These are phyloP conservation scores for Magnaporthales sp. DNA, from an alignment of 2,329 filamentous ascomycete genomes.

Conservation along the genomic window DNA sequence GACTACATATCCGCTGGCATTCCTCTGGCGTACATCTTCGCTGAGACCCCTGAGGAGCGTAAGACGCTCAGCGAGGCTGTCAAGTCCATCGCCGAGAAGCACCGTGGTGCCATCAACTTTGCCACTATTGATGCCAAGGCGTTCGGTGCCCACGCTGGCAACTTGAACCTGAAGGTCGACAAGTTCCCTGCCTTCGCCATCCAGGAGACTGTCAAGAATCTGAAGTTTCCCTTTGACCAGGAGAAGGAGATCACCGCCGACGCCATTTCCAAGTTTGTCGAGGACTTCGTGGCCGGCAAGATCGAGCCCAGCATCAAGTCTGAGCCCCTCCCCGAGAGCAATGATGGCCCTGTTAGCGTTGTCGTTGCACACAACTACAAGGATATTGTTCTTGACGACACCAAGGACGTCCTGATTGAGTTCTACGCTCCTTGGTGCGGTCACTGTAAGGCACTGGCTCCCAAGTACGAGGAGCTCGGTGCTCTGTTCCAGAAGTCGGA, in stretches of 20 bases:
- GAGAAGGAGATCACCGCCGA: constrained; percentile 65
- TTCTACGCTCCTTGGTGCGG: constrained; percentile 99
- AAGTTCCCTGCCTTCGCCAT: constrained; percentile 97
- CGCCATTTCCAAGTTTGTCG: constrained; percentile 71
- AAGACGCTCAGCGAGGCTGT: constrained; percentile 66
- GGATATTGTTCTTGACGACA: constrained; percentile 80
- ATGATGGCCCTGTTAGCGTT: constrained; percentile 80
- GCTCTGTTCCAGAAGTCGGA: constrained; percentile 67
- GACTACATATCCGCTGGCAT: constrained; percentile 89
- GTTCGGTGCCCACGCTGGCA: constrained; percentile 89
- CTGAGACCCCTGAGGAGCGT: constrained; percentile 86
- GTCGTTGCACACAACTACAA: constrained; percentile 94
- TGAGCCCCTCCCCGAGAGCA: constrained; percentile 87
- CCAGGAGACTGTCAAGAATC: constrained; percentile 90
- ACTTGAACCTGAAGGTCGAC: constrained; percentile 93
- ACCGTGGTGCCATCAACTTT: constrained; percentile 94
- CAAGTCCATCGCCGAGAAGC: constrained; percentile 81
- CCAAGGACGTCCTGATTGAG: constrained; percentile 95
- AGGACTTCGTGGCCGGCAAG: constrained; percentile 80
- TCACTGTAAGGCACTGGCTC: constrained; percentile 97
- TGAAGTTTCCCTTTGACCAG: constrained; percentile 93
- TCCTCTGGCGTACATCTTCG: constrained; percentile 95
- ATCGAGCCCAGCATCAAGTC: constrained; percentile 96
- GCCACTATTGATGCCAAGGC: constrained; percentile 92
- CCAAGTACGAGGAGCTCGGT: constrained; percentile 91